These are phyloP conservation scores for Trametes cingulata DNA, from an alignment of 768 basidiomycete genomes.

Conservation along the genomic window DNA sequence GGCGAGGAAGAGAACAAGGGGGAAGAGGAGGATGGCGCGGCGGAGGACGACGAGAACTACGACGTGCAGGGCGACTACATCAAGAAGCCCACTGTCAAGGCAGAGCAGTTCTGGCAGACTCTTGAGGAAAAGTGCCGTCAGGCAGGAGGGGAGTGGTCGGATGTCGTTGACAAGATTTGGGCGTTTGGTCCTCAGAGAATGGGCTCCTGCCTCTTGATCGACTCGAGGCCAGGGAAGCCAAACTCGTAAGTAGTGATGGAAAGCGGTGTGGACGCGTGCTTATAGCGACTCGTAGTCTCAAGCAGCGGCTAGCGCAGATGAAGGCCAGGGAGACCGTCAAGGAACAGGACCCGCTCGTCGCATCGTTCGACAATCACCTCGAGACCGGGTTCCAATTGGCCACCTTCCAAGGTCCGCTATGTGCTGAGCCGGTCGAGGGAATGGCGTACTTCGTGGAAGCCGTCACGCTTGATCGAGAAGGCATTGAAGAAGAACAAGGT, in stretches of 20 bases:
- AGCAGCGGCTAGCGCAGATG: conserved; percentile 46
- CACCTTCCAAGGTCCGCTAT: conserved; percentile 91
- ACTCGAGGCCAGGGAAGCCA: conserved; percentile 53
- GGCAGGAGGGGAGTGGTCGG: conserved; percentile 78
- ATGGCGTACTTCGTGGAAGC: conserved; percentile 88
- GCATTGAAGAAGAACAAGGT: conserved; percentile 69
- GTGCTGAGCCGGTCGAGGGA: conserved; percentile 93
- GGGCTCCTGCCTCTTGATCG: conserved; percentile 86
- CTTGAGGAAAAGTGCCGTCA: conserved; percentile 63
- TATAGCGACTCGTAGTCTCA: conserved; percentile 42
- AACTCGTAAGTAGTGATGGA: conserved; percentile 52
- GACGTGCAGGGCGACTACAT: conserved; percentile 59
- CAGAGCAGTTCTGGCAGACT: conserved; percentile 80
- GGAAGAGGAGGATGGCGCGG: conserved; percentile 17
- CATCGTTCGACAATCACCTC: conserved; percentile 80
- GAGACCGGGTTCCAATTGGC: conserved; percentile 96
- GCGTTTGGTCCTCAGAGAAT: conserved; percentile 88
- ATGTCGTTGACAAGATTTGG: conserved; percentile 74
- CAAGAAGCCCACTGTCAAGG: conserved; percentile 61
- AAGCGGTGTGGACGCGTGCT: neutral
- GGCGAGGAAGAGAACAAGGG: conserved; percentile 9
- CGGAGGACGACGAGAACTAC: conserved; percentile 36
- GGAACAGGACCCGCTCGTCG: conserved; percentile 25
- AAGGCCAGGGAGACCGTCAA: conserved; percentile 34
- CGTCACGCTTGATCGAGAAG: conserved; percentile 60